These are phyloP conservation scores for Pisolithus microcarpus DNA, from an alignment of 768 basidiomycete species.

Conservation along the genomic window DNA sequence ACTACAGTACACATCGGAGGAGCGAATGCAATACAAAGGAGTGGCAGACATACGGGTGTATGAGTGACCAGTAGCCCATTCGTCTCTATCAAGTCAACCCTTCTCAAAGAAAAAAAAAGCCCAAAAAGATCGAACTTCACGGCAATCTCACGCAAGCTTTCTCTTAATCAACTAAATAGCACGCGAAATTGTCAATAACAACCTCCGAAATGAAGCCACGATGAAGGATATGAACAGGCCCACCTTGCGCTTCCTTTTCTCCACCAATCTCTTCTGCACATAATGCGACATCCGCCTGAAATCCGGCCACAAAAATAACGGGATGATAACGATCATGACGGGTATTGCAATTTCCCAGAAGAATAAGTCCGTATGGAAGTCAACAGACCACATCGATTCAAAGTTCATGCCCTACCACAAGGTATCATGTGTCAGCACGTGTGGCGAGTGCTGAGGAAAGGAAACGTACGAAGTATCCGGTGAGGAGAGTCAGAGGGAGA, in stretches of 20 bases:
- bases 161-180: no score
- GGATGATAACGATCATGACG: conserved; percentile 47
- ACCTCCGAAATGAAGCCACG: neutral
- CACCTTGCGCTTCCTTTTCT: conserved; percentile 28
- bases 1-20: no score
- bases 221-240: conserved; percentile 3
- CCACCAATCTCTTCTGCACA: conserved; percentile 34
- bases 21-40: no score
- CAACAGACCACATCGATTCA: conserved; percentile 40
- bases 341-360: conserved; percentile 66
- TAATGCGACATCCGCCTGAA: conserved; percentile 40
- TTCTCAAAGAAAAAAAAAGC: no score
- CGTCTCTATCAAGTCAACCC: no score
- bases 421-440: conserved; percentile 12
- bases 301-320: conserved; percentile 48
- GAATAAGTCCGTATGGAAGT: conserved; percentile 38
- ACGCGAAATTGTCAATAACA: neutral
- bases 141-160: no score
- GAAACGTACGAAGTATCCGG: conserved; percentile 59
- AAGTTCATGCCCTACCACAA: conserved; percentile 60
- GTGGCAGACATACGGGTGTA: no score
- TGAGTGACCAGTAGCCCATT: no score
- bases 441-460: neutral
- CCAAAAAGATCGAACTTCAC: neutral
- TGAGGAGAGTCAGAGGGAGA: conserved; percentile 61